phyloP scores from a whole-genome alignment of 176 grass and related monocot genomes.

The Triticum turgidum region DNA sequence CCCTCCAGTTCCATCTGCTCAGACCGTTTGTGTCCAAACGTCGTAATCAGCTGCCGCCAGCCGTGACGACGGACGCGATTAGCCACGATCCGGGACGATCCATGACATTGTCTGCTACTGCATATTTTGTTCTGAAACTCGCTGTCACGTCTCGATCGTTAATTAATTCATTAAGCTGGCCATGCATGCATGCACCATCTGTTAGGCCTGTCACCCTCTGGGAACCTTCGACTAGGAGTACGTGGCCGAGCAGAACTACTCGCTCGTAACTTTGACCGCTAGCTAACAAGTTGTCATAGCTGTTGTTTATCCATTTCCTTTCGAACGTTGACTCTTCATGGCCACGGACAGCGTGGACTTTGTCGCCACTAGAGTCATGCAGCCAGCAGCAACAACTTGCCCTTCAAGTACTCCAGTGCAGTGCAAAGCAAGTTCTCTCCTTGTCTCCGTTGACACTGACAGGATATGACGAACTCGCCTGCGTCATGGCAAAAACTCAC shows the following conservation, averaged over 20 bases:
- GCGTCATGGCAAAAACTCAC: not conserved
- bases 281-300: not conserved
- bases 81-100: not conserved
- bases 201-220: too few species aligned
- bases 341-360: not conserved
- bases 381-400: not conserved
- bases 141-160: not conserved
- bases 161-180: too few species aligned
- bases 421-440: not conserved
- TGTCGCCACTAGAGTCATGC: not conserved
- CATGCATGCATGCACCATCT: too few species aligned
- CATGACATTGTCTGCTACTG: not conserved
- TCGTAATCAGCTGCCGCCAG: not conserved
- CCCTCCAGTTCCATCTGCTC: too few species aligned
- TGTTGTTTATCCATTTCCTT: too few species aligned
- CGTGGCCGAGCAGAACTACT: too few species aligned
- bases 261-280: too few species aligned
- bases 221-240: too few species aligned
- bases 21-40: too few species aligned
- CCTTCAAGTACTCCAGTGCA: not conserved
- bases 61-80: not conserved
- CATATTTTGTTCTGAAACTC: not conserved
- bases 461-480: conserved; percentile 19
- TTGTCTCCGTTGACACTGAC: not conserved
- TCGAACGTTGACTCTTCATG: not conserved